A percentile compares a stretch with the other conserved stretches of the same genome.
These are phyloP conservation scores for Phalaenopsis equestris DNA, from an alignment of 106 monocot species.

Conservation along the genomic window DNA sequence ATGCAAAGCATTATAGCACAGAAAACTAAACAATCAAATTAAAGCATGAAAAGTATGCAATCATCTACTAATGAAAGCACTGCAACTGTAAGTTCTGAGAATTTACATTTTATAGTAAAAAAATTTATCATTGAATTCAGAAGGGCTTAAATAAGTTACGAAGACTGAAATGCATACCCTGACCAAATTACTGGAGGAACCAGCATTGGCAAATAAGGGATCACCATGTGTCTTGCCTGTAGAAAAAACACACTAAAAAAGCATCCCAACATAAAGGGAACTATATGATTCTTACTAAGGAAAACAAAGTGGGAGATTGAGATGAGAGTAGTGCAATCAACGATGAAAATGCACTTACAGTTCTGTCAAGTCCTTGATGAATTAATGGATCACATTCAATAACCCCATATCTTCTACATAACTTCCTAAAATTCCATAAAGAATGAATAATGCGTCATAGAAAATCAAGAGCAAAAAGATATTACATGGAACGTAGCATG, in stretches of 20 bases:
- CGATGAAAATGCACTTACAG: constrained; percentile 36
- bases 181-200: constrained; percentile 73
- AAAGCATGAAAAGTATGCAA: not conserved
- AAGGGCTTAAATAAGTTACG: not conserved
- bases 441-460: not conserved
- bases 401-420: constrained; percentile 55
- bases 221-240: constrained; percentile 84
- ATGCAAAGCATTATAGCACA: not conserved
- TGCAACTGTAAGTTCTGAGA: not conserved
- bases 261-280: not conserved
- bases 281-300: not conserved
- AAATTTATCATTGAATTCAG: not conserved
- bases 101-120: not conserved
- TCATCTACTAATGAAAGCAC: not conserved
- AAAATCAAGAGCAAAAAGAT: not conserved
- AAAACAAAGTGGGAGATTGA: not conserved
- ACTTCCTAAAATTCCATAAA: constrained; percentile 27
- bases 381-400: constrained; percentile 87
- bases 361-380: constrained; percentile 75
- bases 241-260: constrained; percentile 8
- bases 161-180: constrained; percentile 33
- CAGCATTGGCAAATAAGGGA: constrained; percentile 90
- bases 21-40: not conserved
- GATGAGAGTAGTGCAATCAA: not conserved
- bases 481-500: not conserved